Base-by-base conservation (phyloP, 164 flowering plant species). In the Vitis riparia region DNA sequence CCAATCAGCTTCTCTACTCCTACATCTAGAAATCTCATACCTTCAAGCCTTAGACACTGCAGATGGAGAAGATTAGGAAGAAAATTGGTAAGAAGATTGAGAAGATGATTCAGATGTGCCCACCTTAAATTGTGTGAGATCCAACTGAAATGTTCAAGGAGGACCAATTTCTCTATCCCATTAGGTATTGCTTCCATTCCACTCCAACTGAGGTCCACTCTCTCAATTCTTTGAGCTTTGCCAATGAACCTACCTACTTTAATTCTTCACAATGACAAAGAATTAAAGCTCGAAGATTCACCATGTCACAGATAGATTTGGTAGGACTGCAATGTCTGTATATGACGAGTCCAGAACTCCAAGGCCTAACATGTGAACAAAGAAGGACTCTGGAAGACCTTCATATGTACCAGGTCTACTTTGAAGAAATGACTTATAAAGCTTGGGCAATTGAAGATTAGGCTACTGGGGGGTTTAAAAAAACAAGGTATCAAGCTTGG, bases 391-490 rank as follows among this genome's bases (percentile, higher is more conserved):
- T 55, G 58, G 58, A 55, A 55, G 44, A 37, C 44, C 44, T 37
- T 23, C 27, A 23, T 23, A 23, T 23, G 27, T 23, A 23, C 27
- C 27, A 23, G 27, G 27, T 23, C 27, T 23, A 23, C 27, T 23
- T 23, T 23, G 27, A 23, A 23, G 27, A 23, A 23, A 23, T 2
- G 27, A 23, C 27, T 23, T 23, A 23, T 0, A 23, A 23, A 23
- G 27, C 27, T 23, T 23, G 27, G 27, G 27, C 2, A 23, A 23
- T 23, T 23, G 27, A 23, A 23, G 27, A 23, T 23, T 23, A 23
- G 27, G 27, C 0, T 23, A 0, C 0, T 23, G 27, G 27, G 27
- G 27, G 2, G 27, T 23, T 55, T n/a, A 27, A n/a, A 55, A 0
- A n/a, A 2, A n/a, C 58, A 55, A 55, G 58, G 58, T 55, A 12